Conservation (phyloP, 129 eudicot species). For the Escallonia herrerae region DNA sequence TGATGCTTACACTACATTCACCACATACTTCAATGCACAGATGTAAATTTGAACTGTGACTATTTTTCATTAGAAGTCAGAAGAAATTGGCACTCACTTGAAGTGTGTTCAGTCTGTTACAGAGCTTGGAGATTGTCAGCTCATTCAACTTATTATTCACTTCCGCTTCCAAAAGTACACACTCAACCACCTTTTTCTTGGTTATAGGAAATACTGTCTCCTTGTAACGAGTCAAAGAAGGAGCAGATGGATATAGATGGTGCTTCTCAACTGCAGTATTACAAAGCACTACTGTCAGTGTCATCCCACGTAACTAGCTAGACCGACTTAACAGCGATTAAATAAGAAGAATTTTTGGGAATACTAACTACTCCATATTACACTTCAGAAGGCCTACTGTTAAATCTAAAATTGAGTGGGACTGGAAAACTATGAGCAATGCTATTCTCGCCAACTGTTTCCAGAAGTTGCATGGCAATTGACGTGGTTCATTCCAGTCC, state of each 20-base stretch:
- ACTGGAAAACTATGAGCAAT: too few relatives aligned
- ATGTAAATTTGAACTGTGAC: too few relatives aligned
- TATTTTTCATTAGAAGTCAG: not conserved
- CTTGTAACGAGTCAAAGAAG: constrained; percentile 87
- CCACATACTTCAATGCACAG: too few relatives aligned
- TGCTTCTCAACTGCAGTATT: constrained; percentile 67
- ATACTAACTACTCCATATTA: not conserved
- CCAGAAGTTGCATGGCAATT: too few relatives aligned
- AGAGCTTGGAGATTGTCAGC: constrained; percentile 63
- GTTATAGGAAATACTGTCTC: constrained; percentile 66
- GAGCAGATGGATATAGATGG: constrained; percentile 71
- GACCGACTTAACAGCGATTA: not conserved
- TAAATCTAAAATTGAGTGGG: not conserved
- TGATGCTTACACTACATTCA: too few relatives aligned
- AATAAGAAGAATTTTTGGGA: not conserved
- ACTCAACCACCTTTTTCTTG: constrained; percentile 63
- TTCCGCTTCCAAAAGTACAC: constrained; percentile 53
- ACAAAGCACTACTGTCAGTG: constrained; percentile 1
- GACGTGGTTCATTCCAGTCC: too few relatives aligned
- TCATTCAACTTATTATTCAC: constrained; percentile 44
- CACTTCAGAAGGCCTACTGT: not conserved
- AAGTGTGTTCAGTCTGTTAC: constrained; percentile 85
- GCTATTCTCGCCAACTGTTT: too few relatives aligned
- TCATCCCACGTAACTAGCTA: not conserved
- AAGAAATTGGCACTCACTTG: constrained; percentile 54